These are phyloP conservation scores for Pseudogymnoascus sp. DNA, from an alignment of 2,329 filamentous ascomycete genomes.

Conservation along the genomic window DNA sequence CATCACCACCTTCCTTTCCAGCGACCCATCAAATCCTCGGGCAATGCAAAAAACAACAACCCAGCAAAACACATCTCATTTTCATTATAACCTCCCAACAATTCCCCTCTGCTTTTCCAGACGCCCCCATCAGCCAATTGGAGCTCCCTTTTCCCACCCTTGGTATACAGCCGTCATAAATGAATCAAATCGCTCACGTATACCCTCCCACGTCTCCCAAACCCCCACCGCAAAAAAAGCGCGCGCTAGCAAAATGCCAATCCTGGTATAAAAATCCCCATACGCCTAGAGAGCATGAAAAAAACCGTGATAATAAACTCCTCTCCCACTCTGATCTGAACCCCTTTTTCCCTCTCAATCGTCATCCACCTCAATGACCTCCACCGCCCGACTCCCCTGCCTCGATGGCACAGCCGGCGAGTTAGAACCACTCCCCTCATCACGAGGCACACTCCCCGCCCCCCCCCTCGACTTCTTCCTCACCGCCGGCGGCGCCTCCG, in stretches of 20 bases:
- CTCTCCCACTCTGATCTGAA: not conserved
- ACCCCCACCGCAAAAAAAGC: not conserved
- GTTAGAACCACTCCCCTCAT: slow-evolving; percentile 9
- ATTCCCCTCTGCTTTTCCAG: not conserved
- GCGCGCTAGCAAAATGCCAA: not conserved
- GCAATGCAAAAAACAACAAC: not conserved
- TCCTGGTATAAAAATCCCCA: not conserved
- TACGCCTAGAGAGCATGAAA: not conserved
- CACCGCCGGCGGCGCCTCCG: slow-evolving; percentile 20
- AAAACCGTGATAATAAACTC: not conserved
- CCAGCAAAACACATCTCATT: not conserved
- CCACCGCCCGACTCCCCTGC: slow-evolving; percentile 13
- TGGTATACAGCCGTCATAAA: not conserved
- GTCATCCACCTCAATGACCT: slow-evolving; percentile 24
- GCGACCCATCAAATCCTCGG: not conserved
- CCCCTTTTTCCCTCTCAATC: slow-evolving; percentile 14
- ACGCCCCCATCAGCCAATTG: not conserved
- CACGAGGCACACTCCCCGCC: slow-evolving; percentile 15
- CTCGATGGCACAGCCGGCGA: slow-evolving; percentile 12
- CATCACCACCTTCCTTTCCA: no score
- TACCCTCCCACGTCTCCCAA: not conserved
- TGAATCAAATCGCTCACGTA: not conserved
- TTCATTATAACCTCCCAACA: not conserved
- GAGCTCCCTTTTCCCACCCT: not conserved
- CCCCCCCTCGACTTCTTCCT: slow-evolving; percentile 16